Evolutionary conservation across 805 yeast genomes (phyloP).

Genomic region (Sugiyamaella floridensis): DNA sequence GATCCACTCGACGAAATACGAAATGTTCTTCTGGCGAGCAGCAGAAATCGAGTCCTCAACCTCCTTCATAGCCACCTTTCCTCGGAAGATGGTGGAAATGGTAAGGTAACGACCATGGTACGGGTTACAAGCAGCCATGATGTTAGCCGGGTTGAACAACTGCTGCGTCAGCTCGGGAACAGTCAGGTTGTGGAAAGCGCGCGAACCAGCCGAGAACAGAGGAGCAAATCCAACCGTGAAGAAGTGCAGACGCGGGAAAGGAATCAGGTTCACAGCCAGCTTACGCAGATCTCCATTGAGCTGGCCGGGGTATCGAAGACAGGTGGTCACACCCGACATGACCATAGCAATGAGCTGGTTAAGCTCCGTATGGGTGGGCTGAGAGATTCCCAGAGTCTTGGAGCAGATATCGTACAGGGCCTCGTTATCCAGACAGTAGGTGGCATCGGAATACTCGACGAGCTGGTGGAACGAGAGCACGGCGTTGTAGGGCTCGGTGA

Average conservation of each 20-base stretch:
- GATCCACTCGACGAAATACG: constrained; percentile 91
- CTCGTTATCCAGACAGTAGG: constrained; percentile 93
- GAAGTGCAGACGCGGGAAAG: constrained; percentile 94
- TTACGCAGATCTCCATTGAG: constrained; percentile 88
- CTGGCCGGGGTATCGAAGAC: constrained; percentile 93
- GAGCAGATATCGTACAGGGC: constrained; percentile 87
- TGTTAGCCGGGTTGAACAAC: constrained; percentile 84
- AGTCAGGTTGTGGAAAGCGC: constrained; percentile 75
- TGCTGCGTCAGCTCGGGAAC: constrained; percentile 95
- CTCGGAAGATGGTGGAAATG: constrained; percentile 91
- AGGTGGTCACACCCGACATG: constrained; percentile 94
- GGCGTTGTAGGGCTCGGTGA: constrained; percentile 92
- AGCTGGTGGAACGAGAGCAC: constrained; percentile 88
- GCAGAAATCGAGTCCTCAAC: constrained; percentile 91
- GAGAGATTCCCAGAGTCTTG: constrained; percentile 71
- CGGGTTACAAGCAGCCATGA: constrained; percentile 97
- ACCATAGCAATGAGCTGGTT: constrained; percentile 82
- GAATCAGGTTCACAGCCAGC: constrained; percentile 89
- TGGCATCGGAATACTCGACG: constrained; percentile 86
- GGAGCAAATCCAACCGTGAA: constrained; percentile 97
- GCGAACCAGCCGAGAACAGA: constrained; percentile 70
- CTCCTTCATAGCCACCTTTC: constrained; percentile 87
- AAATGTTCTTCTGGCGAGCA: constrained; percentile 76
- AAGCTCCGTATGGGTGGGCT: constrained; percentile 73
- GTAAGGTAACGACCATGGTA: constrained; percentile 88